Base-by-base conservation (phyloP, 805 yeast genomes). In the Candida pseudoglaebosa region DNA sequence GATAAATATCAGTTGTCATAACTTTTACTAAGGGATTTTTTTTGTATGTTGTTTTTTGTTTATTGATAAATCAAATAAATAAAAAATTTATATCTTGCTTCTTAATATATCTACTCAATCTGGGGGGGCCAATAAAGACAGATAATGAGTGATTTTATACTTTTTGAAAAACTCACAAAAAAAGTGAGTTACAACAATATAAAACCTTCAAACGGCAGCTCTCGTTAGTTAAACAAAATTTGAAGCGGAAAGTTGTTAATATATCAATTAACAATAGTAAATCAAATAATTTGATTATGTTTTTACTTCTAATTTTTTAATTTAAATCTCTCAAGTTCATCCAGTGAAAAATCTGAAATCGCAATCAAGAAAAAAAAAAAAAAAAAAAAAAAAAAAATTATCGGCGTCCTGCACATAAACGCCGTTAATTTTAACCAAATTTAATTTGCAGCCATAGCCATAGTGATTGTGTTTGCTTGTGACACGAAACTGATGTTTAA, bases 161-260 rank as follows among this genome's bases (percentile, higher is more conserved):
- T 19, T 20, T 10, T 15, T 24, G 28, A 38, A 43, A 32, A 41
- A 58, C 67, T 62, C 69, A 61, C 65, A 41, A 40, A 31, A 36
- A 37, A n/a, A 26, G 67, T 58, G 72, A 67, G 71, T 54, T 49
- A 34, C 34, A 33, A 37, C 39, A 34, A 34, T 33, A 35, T 41
- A 21, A 30, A 36, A 46, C 59, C 67, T 56, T 64, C 68, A 64
- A 59, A 66, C 70, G 70, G 70, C 70, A 64, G 70, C 70, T 64
- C 70, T 63, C 70, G 70, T 64, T 34, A 6, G 12, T 12, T 26
- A 26, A 26, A 15, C 9, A 9, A 12, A 26, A 15, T 26, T 26
- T 13, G 29, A 26, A 26, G 29, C 29, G 15, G 29, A 26, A 26
- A 15, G 29, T 15, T 26, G 15, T 26, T 26, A 13, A 26, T 12